Conservation (phyloP, 805 yeast species). For the Metschnikowia colocasiae region DNA sequence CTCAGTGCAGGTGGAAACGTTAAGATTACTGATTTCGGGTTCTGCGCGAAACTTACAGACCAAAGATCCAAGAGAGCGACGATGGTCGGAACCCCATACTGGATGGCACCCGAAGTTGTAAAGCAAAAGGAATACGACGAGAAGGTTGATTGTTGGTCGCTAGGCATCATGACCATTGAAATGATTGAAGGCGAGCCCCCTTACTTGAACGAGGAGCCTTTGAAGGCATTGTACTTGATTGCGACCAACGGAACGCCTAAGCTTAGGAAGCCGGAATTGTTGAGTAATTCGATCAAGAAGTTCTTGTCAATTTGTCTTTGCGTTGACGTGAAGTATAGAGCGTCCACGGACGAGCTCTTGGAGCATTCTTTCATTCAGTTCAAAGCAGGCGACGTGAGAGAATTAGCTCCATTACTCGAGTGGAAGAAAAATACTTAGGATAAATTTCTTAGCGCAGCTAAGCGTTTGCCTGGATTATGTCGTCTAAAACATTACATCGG, state of each 20-base stretch:
- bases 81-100: slow-evolving; percentile 85
- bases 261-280: slow-evolving; percentile 60
- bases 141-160: slow-evolving; percentile 78
- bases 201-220: slow-evolving; percentile 73
- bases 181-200: slow-evolving; percentile 89
- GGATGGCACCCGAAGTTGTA: slow-evolving; percentile 91
- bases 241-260: slow-evolving; percentile 82
- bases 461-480: neutral
- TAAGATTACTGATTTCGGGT: slow-evolving; percentile 46
- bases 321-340: slow-evolving; percentile 90
- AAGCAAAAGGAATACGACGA: slow-evolving; percentile 77
- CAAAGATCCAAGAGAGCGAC: slow-evolving; percentile 72
- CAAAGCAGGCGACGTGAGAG: slow-evolving; percentile 58
- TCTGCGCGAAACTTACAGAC: slow-evolving; percentile 68
- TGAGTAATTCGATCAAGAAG: slow-evolving; percentile 74
- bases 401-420: slow-evolving; percentile 56
- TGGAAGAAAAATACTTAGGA: slow-evolving; percentile 32
- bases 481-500: neutral
- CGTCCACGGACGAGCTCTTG: slow-evolving; percentile 82
- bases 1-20: slow-evolving; percentile 42
- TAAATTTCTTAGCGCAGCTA: neutral
- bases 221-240: slow-evolving; percentile 70
- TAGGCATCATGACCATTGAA: slow-evolving; percentile 83
- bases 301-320: slow-evolving; percentile 88
- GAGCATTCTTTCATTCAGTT: slow-evolving; percentile 66